Percentiles rank a stretch among this genome's conserved stretches.
Evolutionary conservation across 768 basidiomycete genomes (phyloP).

Genomic region (Lactifluus hygrophoroides): DNA sequence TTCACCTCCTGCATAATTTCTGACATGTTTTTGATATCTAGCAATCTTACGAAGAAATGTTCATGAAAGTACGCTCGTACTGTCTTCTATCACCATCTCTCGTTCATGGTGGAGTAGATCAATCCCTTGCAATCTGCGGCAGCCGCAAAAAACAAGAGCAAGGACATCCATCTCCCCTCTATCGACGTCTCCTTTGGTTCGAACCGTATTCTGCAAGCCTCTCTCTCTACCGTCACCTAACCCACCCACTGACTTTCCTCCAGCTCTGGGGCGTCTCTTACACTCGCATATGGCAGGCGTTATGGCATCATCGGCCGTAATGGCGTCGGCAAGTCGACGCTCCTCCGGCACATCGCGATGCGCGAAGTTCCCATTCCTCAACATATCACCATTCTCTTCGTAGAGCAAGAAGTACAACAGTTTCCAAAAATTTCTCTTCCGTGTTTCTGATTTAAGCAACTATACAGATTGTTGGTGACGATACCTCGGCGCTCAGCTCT

Average conservation of each 20-base stretch:
- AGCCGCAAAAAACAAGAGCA: constrained; percentile 86
- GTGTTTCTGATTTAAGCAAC: neutral
- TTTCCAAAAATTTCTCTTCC: neutral
- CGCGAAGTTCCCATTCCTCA: constrained; percentile 90
- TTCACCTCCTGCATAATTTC: neutral
- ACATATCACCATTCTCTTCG: constrained; percentile 95
- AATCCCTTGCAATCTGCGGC: constrained; percentile 83
- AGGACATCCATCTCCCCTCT: constrained; percentile 89
- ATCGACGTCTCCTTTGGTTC: constrained; percentile 97
- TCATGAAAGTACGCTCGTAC: constrained; percentile 66
- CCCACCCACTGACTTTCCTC: neutral
- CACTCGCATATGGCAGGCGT: constrained; percentile 80
- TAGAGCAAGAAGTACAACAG: constrained; percentile 85
- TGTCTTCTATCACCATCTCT: neutral
- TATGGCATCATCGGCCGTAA: constrained; percentile 82
- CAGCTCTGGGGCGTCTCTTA: constrained; percentile 79
- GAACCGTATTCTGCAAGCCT: constrained; percentile 77
- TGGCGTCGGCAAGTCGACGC: constrained; percentile 90
- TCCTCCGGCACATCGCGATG: constrained; percentile 89
- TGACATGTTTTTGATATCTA: constrained; percentile 28
- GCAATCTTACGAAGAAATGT: constrained; percentile 99
- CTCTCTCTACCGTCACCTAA: neutral
- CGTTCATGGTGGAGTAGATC: constrained; percentile 39
- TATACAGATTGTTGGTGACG: constrained; percentile 79
- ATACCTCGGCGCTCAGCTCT: constrained; percentile 84